Conservation (phyloP, 345 rosid genomes). For the Dovyalis caffra region DNA sequence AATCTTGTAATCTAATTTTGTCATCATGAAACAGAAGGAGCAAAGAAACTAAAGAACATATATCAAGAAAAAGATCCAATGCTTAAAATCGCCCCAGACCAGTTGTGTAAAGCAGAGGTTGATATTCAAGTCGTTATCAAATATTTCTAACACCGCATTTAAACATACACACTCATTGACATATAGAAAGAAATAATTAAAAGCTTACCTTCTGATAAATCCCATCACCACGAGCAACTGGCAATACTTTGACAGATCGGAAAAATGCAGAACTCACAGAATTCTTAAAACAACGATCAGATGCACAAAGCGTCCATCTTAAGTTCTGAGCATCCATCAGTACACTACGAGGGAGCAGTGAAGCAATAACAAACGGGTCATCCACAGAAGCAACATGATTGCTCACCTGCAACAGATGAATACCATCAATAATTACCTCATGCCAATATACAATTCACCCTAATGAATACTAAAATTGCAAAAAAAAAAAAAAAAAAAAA, state of each 20-base stretch:
- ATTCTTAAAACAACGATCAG: conserved; percentile 88
- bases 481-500: too few species aligned
- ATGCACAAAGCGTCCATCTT: conserved; percentile 97
- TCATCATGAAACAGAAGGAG: too few species aligned
- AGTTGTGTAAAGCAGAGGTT: too few species aligned
- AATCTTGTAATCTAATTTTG: background rate
- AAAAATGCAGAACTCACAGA: conserved; percentile 88
- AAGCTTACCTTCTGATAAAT: conserved; percentile 84
- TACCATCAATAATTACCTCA: background rate
- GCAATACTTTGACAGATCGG: conserved; percentile 81
- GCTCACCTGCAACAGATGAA: conserved; percentile 61
- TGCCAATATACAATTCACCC: background rate
- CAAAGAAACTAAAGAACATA: too few species aligned
- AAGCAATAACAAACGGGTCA: conserved; percentile 91
- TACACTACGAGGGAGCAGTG: conserved; percentile 77
- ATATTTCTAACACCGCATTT: background rate
- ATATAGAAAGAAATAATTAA: background rate
- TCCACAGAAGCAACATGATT: conserved; percentile 96
- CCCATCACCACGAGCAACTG: conserved; percentile 92
- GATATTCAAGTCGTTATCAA: too few species aligned
- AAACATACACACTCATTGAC: background rate
- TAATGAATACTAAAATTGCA: background rate
- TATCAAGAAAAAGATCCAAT: background rate
- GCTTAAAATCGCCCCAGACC: background rate
- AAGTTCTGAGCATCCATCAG: conserved; percentile 80